Evolutionary conservation across 129 eudicot genomes (phyloP).

Genomic region (Apium graveolens): DNA sequence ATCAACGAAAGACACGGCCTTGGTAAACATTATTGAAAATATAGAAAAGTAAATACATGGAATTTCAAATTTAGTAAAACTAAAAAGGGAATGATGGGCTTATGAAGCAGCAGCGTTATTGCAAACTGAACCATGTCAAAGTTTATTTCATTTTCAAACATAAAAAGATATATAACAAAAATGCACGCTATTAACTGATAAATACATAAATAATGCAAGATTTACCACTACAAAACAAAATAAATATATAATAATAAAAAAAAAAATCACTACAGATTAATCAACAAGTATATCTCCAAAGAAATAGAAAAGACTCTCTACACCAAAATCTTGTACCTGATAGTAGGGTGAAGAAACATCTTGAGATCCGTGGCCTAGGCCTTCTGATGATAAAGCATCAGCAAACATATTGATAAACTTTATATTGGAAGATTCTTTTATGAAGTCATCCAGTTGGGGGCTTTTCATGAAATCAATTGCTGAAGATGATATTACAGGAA

Average conservation of each 20-base stretch:
- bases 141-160: not conserved
- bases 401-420: conserved; percentile 21
- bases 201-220: not conserved
- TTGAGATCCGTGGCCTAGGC: conserved; percentile 28
- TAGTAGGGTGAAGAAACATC: conserved; percentile 39
- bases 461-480: conserved; percentile 43
- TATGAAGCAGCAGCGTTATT: not conserved
- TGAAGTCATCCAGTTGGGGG: conserved; percentile 66
- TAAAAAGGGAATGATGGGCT: not conserved
- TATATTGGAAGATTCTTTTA: conserved; percentile 33
- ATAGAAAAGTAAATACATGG: not conserved
- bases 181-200: not conserved
- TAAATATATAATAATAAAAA: not conserved
- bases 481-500: conserved; percentile 55
- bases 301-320: not conserved
- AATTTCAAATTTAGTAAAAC: not conserved
- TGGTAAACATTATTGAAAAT: not conserved
- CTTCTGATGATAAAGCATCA: conserved; percentile 23
- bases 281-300: not conserved
- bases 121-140: not conserved
- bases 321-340: conserved; percentile 46
- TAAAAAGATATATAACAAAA: not conserved
- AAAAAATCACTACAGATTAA: not conserved
- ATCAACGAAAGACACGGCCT: not conserved
- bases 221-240: not conserved